These are phyloP conservation scores for Leishmania arabica DNA, from an alignment of 208 protist species.

Conservation along the genomic window DNA sequence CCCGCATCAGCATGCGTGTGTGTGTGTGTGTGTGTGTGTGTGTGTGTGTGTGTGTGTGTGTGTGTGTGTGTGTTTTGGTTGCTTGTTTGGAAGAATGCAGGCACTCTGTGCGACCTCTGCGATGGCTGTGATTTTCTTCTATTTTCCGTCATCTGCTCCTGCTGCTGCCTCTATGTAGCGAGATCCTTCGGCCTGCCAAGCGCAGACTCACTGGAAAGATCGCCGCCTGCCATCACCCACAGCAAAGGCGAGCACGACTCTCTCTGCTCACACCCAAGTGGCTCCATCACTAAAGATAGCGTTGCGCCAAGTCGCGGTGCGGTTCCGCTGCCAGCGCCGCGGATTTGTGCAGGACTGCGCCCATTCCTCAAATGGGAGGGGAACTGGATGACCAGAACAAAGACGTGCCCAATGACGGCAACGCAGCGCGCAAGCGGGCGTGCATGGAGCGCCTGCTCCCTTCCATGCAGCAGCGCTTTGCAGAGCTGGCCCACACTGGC, in stretches of 20 bases:
- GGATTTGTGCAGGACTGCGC: not conserved
- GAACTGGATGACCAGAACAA: not conserved
- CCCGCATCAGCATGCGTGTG: not conserved
- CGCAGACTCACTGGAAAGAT: slow-evolving; percentile 2
- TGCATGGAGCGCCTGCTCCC: slow-evolving; percentile 27
- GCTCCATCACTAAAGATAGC: not conserved
- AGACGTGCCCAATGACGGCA: slow-evolving; percentile 3
- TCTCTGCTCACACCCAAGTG: not conserved
- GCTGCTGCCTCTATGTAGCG: not conserved
- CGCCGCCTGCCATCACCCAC: not conserved
- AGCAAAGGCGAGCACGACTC: not conserved
- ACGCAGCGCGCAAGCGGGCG: slow-evolving; percentile 19
- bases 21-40: not conserved
- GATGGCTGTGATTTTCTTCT: no score
- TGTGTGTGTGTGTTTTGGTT: not conserved
- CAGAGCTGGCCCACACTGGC: slow-evolving; percentile 10
- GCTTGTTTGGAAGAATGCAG: not conserved
- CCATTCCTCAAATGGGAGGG: not conserved
- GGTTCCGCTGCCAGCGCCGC: not conserved
- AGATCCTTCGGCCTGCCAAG: not conserved
- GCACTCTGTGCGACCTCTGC: not conserved
- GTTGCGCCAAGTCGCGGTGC: not conserved
- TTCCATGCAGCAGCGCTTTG: slow-evolving; percentile 18
- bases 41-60: not conserved
- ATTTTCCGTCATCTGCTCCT: not conserved